Evolutionary conservation across 495 filamentous ascomycete genomes (phyloP).

Genomic region (Neurospora terricola): DNA sequence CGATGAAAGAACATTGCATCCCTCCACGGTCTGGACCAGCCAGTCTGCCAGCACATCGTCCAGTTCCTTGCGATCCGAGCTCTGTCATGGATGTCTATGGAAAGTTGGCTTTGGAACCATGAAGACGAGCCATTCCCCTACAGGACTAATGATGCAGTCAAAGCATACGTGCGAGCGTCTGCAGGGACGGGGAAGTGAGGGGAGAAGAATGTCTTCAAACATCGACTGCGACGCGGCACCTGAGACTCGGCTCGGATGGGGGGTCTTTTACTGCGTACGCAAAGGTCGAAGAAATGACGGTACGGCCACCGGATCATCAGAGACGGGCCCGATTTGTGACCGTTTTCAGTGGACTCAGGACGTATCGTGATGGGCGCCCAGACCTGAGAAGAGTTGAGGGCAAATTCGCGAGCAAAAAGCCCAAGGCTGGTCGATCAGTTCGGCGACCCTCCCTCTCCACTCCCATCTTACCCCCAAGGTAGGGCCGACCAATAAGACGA

Average conservation of each 20-base stretch:
- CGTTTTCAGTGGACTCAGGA: not conserved
- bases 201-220: not conserved
- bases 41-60: not conserved
- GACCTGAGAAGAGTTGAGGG: not conserved
- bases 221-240: not conserved
- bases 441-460: not conserved
- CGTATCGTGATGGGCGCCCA: not conserved
- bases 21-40: not conserved
- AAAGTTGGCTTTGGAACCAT: not conserved
- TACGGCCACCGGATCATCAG: not conserved
- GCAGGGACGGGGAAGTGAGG: not conserved
- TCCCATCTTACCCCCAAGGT: slow-evolving; percentile 7
- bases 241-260: not conserved
- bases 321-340: not conserved
- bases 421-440: not conserved
- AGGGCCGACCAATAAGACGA: slow-evolving; percentile 20
- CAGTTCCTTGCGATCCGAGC: not conserved
- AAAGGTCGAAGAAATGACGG: not conserved
- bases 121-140: not conserved
- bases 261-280: not conserved
- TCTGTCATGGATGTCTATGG: not conserved
- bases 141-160: not conserved
- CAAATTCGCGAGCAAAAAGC: not conserved
- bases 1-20: not conserved
- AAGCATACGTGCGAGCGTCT: not conserved